phyloP scores from a whole-genome alignment of 2,329 filamentous ascomycete genomes.

The Aspergillus flavus region DNA sequence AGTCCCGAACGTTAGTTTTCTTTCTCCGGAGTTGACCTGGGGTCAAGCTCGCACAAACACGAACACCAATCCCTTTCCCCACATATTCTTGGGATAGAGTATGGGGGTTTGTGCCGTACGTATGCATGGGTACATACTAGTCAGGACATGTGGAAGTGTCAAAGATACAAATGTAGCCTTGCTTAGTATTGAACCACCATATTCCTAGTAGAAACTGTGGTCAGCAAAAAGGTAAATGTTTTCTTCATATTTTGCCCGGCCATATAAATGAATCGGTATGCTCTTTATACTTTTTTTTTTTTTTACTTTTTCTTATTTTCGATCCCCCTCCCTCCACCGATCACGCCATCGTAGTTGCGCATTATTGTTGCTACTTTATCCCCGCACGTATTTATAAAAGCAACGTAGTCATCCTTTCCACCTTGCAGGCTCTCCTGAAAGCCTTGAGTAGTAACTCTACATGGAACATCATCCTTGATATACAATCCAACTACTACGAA shows the following conservation, averaged over 20 bases:
- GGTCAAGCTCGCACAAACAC: too few relatives aligned
- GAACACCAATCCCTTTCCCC: too few relatives aligned
- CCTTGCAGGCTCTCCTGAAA: slow-evolving; percentile 3
- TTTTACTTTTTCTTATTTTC: background rate
- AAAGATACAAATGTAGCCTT: too few relatives aligned
- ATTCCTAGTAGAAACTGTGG: background rate
- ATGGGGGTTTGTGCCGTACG: background rate
- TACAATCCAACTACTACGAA: background rate
- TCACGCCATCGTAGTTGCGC: slow-evolving; percentile 18
- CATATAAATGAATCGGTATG: background rate
- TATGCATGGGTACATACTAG: too few relatives aligned
- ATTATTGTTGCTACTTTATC: background rate
- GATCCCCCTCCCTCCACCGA: background rate
- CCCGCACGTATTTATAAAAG: background rate
- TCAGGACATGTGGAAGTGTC: too few relatives aligned
- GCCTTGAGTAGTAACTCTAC: slow-evolving; percentile 3
- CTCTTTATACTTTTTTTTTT: background rate
- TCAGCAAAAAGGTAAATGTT: background rate
- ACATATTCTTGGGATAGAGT: background rate
- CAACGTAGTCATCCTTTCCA: background rate
- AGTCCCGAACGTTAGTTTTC: too few relatives aligned
- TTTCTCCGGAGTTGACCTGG: too few relatives aligned
- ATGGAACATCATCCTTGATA: background rate
- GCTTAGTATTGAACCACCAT: too few relatives aligned
- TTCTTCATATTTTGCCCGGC: background rate